phyloP scores from a whole-genome alignment of 2,329 filamentous ascomycete species.

The Hypoxylon sp. region DNA sequence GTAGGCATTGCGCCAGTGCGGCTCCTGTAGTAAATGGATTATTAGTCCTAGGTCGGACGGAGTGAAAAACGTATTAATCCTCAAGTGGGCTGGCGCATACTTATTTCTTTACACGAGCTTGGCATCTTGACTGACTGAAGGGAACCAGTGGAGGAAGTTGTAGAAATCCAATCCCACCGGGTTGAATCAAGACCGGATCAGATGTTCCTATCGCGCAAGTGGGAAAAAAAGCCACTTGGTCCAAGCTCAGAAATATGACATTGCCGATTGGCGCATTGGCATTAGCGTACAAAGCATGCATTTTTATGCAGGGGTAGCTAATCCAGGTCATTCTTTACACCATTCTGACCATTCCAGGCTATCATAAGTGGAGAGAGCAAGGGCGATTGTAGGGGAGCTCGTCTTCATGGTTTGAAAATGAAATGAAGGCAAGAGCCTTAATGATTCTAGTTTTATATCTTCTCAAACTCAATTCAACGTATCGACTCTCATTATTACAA shows the following conservation, averaged over 20 bases:
- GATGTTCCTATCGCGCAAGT: slow-evolving; percentile 38
- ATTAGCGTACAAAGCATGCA: slow-evolving; percentile 24
- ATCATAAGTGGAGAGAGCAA: slow-evolving; percentile 29
- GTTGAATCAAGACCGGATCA: slow-evolving; percentile 25
- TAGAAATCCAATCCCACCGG: slow-evolving; percentile 8
- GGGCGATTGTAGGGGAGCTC: slow-evolving; percentile 24
- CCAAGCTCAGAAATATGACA: slow-evolving; percentile 33
- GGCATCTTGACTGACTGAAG: slow-evolving; percentile 75
- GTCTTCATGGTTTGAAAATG: slow-evolving; percentile 21
- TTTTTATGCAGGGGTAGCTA: slow-evolving; percentile 38
- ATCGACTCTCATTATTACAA: slow-evolving; percentile 8
- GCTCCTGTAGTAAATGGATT: slow-evolving; percentile 72
- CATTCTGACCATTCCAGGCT: neutral
- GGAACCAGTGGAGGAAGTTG: slow-evolving; percentile 12
- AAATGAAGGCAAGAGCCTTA: slow-evolving; percentile 26
- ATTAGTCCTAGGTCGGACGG: slow-evolving; percentile 27
- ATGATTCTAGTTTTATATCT: slow-evolving; percentile 40
- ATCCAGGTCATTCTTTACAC: slow-evolving; percentile 28
- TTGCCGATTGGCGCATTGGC: slow-evolving; percentile 36
- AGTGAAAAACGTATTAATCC: slow-evolving; percentile 9
- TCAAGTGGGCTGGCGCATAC: slow-evolving; percentile 67
- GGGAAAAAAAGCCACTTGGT: slow-evolving; percentile 36
- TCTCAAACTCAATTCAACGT: slow-evolving; percentile 23
- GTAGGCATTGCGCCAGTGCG: slow-evolving; percentile 93
- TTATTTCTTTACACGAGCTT: slow-evolving; percentile 95